Percentiles rank a stretch among this genome's conserved stretches.
Conservation (phyloP, 768 basidiomycete genomes). For the Suillus subalutaceus region DNA sequence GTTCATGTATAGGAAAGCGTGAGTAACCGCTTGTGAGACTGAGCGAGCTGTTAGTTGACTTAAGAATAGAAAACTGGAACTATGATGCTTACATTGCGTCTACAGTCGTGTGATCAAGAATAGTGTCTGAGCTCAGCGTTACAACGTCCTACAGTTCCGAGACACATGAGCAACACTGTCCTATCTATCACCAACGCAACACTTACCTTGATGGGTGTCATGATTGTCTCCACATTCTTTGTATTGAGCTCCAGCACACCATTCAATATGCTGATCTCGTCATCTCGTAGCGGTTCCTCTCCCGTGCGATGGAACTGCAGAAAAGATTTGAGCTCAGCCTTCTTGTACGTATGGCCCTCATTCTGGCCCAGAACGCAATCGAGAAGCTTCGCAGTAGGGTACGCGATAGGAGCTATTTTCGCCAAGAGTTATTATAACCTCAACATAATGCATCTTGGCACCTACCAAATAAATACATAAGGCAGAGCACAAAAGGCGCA, state of each 20-base stretch:
- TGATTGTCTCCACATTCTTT: constrained; percentile 76
- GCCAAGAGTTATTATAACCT: not conserved
- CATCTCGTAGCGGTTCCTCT: constrained; percentile 74
- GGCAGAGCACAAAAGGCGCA: constrained; percentile 68
- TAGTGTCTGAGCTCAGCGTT: constrained; percentile 73
- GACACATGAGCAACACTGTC: constrained; percentile 18
- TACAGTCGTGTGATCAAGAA: constrained; percentile 78
- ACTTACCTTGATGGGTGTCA: constrained; percentile 75
- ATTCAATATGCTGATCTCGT: constrained; percentile 81
- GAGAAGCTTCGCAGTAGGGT: constrained; percentile 68
- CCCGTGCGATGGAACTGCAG: constrained; percentile 79
- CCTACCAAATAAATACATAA: constrained; percentile 68
- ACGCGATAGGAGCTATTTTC: constrained; percentile 71
- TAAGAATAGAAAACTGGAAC: constrained; percentile 3
- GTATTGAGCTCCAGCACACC: constrained; percentile 78
- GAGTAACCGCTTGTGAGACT: constrained; percentile 86
- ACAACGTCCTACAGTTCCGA: constrained; percentile 66
- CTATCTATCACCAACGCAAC: constrained; percentile 1
- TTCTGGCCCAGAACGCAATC: constrained; percentile 79
- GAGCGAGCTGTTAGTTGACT: constrained; percentile 13
- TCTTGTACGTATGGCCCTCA: constrained; percentile 78
- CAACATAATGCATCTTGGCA: constrained; percentile 9
- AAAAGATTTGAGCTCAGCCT: constrained; percentile 79
- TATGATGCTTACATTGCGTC: constrained; percentile 63
- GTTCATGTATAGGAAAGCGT: constrained; percentile 85